Percentiles rank a stretch among this genome's conserved stretches.
These are phyloP conservation scores for Akanthomyces lecanii DNA, from an alignment of 2,329 filamentous ascomycete genomes.

Conservation along the genomic window DNA sequence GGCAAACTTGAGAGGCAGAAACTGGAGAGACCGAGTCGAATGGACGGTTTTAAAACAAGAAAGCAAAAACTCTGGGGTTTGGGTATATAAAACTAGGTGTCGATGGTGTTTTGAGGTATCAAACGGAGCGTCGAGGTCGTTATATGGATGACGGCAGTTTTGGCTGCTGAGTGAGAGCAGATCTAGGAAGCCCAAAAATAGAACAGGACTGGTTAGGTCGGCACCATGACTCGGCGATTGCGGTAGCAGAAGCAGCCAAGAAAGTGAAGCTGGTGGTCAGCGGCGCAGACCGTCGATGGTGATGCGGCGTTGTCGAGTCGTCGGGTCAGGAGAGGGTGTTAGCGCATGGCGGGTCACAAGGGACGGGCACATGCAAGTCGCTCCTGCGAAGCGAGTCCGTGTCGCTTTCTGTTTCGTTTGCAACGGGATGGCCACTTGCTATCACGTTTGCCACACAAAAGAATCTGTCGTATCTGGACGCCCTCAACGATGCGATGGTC, in stretches of 20 bases:
- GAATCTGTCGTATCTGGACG: neutral
- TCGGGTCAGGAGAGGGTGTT: slow-evolving; percentile 7
- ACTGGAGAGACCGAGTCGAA: neutral
- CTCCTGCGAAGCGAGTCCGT: neutral
- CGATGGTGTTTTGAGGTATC: slow-evolving; percentile 3
- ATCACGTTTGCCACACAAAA: neutral
- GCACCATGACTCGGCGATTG: slow-evolving; percentile 28
- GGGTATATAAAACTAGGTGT: slow-evolving; percentile 8
- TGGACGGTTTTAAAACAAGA: neutral
- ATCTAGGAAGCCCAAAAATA: slow-evolving; percentile 24
- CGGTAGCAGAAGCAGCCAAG: neutral
- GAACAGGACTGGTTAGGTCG: slow-evolving; percentile 24
- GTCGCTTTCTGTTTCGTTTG: neutral
- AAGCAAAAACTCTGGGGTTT: neutral
- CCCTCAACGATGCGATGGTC: slow-evolving; percentile 5
- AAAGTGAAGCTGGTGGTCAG: neutral
- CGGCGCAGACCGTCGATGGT: neutral
- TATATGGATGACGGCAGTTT: slow-evolving; percentile 19
- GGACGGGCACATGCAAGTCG: slow-evolving; percentile 10
- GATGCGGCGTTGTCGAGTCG: slow-evolving; percentile 2
- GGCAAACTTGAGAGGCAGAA: neutral
- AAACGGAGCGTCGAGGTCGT: neutral
- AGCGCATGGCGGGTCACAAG: slow-evolving; percentile 15
- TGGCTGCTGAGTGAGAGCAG: neutral
- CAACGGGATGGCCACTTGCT: neutral